Evolutionary conservation across 139 green algal genomes (phyloP).

Genomic region (Tetradesmus obliquus): DNA sequence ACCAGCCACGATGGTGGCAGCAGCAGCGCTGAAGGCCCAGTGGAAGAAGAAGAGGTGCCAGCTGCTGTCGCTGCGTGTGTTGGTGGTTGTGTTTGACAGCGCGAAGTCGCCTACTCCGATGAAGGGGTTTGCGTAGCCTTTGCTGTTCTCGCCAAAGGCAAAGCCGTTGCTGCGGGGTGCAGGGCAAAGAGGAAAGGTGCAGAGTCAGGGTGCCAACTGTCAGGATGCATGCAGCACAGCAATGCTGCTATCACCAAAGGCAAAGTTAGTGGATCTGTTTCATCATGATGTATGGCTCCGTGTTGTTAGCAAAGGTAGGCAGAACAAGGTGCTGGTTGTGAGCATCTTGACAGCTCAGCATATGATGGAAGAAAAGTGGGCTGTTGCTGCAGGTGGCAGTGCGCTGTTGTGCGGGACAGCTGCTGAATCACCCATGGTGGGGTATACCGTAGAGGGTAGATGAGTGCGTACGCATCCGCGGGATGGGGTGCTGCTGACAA

Average conservation of each 20-base stretch:
- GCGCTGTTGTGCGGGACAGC: no score
- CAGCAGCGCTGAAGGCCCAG: constrained; percentile 69
- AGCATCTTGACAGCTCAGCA: no score
- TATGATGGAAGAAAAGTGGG: no score
- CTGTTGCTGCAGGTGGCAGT: no score
- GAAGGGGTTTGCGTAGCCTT: constrained; percentile 45
- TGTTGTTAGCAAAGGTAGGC: no score
- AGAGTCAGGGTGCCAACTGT: not conserved
- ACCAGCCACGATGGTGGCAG: constrained; percentile 65
- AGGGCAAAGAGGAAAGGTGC: not conserved
- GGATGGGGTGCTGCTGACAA: no score
- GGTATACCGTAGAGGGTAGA: no score
- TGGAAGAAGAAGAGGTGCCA: constrained; percentile 63
- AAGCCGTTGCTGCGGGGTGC: constrained; percentile 47
- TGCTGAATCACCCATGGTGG: no score
- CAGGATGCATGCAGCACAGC: not conserved
- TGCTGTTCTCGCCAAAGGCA: constrained; percentile 37
- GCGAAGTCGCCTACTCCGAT: constrained; percentile 55
- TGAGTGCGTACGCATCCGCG: no score
- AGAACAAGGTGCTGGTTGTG: no score
- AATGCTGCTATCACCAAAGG: not conserved
- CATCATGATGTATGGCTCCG: no score
- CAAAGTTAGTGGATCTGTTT: not conserved
- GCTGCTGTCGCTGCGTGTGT: not conserved
- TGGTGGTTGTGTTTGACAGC: constrained; percentile 31